Percentiles rank a stretch among this genome's conserved stretches.
phyloP scores from a whole-genome alignment of 331 rosid genomes.

The Malus hybrid region DNA sequence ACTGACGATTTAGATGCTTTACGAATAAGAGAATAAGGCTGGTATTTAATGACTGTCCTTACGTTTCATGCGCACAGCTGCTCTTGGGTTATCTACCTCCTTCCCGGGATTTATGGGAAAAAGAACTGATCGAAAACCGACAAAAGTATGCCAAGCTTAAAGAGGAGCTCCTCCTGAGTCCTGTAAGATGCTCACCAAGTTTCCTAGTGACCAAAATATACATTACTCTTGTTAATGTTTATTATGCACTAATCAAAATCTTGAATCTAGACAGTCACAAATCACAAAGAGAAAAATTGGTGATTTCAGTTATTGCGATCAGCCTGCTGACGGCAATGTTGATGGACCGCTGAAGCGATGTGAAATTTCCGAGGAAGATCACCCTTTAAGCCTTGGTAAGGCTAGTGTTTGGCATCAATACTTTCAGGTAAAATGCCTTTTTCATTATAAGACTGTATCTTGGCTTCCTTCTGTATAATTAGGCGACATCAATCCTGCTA shows the following conservation, averaged over 20 bases:
- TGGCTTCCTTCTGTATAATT: neutral
- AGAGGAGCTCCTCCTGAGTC: slow-evolving; percentile 65
- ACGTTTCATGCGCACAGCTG: slow-evolving; percentile 35
- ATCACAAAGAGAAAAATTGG: slow-evolving; percentile 34
- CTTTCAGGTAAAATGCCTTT: slow-evolving; percentile 47
- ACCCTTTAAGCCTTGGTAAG: slow-evolving; percentile 70
- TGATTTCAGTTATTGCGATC: slow-evolving; percentile 21
- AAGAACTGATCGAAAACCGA: slow-evolving; percentile 47
- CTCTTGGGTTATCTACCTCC: slow-evolving; percentile 71
- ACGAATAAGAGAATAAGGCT: neutral
- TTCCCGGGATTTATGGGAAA: slow-evolving; percentile 62
- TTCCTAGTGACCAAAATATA: neutral
- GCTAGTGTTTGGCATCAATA: slow-evolving; percentile 59
- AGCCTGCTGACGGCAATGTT: slow-evolving; percentile 27
- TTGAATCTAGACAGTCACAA: slow-evolving; percentile 65
- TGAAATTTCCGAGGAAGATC: slow-evolving; percentile 67
- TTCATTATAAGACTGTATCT: slow-evolving; percentile 8
- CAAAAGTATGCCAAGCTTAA: slow-evolving; percentile 52
- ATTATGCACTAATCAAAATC: slow-evolving; percentile 29
- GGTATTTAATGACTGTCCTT: neutral
- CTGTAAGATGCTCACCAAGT: slow-evolving; percentile 47
- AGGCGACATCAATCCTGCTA: neutral
- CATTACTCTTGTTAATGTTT: slow-evolving; percentile 9
- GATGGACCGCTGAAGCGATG: slow-evolving; percentile 54
- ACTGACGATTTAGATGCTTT: neutral